Percentiles rank a stretch among this genome's conserved stretches.
phyloP scores from a whole-genome alignment of 768 basidiomycete genomes.

The Chiua virens region DNA sequence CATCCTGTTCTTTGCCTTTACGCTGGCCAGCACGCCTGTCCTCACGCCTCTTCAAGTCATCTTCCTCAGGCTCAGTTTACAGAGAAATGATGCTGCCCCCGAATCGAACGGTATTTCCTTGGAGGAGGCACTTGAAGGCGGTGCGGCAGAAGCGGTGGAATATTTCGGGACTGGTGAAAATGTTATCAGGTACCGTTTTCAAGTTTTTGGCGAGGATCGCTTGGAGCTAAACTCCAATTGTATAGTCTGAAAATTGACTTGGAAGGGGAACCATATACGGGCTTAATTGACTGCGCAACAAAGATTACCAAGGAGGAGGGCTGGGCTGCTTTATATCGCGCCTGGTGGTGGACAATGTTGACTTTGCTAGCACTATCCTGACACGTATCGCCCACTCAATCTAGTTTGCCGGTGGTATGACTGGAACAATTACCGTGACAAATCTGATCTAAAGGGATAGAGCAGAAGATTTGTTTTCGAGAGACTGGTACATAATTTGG shows the following conservation, averaged over 20 bases:
- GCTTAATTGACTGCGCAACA: constrained; percentile 68
- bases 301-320: constrained; percentile 76
- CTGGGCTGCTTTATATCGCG: constrained; percentile 63
- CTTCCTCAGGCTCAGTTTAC: constrained; percentile 71
- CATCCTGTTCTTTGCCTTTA: constrained; percentile 35
- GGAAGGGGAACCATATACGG: constrained; percentile 73
- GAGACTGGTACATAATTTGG: too few relatives aligned
- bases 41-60: constrained; percentile 77
- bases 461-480: too few relatives aligned
- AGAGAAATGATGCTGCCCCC: constrained; percentile 59
- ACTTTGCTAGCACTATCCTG: too few relatives aligned
- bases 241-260: constrained; percentile 57
- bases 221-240: neutral
- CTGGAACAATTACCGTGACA: too few relatives aligned
- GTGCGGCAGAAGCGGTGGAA: constrained; percentile 53
- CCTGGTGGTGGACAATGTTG: constrained; percentile 58
- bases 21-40: constrained; percentile 50
- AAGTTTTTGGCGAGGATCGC: neutral
- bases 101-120: too few relatives aligned
- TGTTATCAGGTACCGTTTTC: constrained; percentile 63
- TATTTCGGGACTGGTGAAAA: constrained; percentile 70
- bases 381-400: too few relatives aligned
- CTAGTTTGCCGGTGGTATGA: too few relatives aligned
- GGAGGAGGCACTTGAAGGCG: constrained; percentile 30
- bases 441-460: too few relatives aligned